Conservation (phyloP, 805 yeast species). For the Starmerella sirachaensis region DNA sequence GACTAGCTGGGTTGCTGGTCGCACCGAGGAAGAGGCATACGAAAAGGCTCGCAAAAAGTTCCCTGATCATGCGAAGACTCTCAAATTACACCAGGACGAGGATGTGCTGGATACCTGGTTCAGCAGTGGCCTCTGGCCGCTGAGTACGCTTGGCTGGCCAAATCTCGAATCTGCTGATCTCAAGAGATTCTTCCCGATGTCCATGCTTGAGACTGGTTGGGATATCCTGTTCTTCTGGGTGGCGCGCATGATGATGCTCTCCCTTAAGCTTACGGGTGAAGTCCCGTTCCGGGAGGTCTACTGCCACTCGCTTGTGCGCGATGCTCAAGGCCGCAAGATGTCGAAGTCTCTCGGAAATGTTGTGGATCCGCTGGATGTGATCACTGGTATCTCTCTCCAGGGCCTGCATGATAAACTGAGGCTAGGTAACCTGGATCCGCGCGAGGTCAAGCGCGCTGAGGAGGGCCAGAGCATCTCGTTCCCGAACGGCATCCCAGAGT, state of each 20-base stretch:
- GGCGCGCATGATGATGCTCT: slow-evolving; percentile 85
- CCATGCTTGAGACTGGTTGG: slow-evolving; percentile 97
- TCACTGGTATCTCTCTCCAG: slow-evolving; percentile 71
- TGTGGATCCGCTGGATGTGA: slow-evolving; percentile 90
- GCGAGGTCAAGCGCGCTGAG: slow-evolving; percentile 75
- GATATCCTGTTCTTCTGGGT: slow-evolving; percentile 99
- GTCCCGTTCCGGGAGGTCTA: slow-evolving; percentile 93
- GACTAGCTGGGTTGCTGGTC: slow-evolving; percentile 83
- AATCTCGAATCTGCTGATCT: slow-evolving; percentile 47
- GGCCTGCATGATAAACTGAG: slow-evolving; percentile 65
- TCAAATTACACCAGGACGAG: slow-evolving; percentile 72
- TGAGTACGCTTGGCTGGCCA: slow-evolving; percentile 96
- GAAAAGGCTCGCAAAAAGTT: slow-evolving; percentile 65
- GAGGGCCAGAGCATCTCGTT: slow-evolving; percentile 79
- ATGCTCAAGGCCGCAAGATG: slow-evolving; percentile 97
- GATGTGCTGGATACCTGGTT: slow-evolving; percentile 99
- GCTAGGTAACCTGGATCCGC: slow-evolving; percentile 77
- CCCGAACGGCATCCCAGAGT: slow-evolving; percentile 96
- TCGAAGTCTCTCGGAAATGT: slow-evolving; percentile 96
- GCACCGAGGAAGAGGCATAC: slow-evolving; percentile 70
- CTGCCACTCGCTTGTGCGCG: slow-evolving; percentile 97
- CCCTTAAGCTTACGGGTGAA: slow-evolving; percentile 77
- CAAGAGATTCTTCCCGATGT: slow-evolving; percentile 74
- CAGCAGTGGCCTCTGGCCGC: slow-evolving; percentile 96
- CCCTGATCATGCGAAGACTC: slow-evolving; percentile 54